A percentile compares a stretch with the other conserved stretches of the same genome.
phyloP scores from a whole-genome alignment of 2,329 filamentous ascomycete species.

The Botrytis porri region DNA sequence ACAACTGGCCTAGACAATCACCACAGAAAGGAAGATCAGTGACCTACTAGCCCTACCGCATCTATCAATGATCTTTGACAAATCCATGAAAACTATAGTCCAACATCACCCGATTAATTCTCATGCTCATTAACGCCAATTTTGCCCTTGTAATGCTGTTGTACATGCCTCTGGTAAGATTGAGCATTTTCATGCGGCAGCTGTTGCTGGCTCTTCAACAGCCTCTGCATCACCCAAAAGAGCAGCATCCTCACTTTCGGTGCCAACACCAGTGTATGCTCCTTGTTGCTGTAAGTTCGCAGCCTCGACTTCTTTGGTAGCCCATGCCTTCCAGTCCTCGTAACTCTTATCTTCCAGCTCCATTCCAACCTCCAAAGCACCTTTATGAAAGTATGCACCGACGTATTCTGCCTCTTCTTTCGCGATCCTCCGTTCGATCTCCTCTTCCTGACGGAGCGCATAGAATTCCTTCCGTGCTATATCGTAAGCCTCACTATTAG shows the following conservation, averaged over 20 bases:
- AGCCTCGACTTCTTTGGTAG: conserved; percentile 48
- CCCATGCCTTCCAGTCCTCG: conserved; percentile 85
- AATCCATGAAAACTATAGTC: not conserved
- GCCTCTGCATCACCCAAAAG: conserved; percentile 2
- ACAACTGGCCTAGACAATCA: not conserved
- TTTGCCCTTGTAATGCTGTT: conserved; percentile 9
- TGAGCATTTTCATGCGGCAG: conserved; percentile 7
- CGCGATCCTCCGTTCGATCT: conserved; percentile 78
- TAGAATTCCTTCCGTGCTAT: conserved; percentile 88
- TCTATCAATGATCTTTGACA: not conserved
- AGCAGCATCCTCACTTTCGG: conserved; percentile 36
- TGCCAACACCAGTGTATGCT: conserved; percentile 46
- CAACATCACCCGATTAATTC: not conserved
- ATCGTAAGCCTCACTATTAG: conserved; percentile 75
- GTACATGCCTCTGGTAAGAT: conserved; percentile 2
- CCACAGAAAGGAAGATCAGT: not conserved
- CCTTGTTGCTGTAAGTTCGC: conserved; percentile 43
- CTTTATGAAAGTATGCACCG: conserved; percentile 85
- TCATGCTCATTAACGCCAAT: conserved; percentile 11
- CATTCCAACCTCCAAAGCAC: conserved; percentile 72
- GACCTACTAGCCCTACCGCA: not conserved
- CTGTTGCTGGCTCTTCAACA: not conserved
- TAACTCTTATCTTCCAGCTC: conserved; percentile 75
- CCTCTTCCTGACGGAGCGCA: conserved; percentile 72
- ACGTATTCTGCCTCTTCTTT: conserved; percentile 82